Conservation (phyloP, 108 stramenopile species). For the Fragilaria radians region DNA sequence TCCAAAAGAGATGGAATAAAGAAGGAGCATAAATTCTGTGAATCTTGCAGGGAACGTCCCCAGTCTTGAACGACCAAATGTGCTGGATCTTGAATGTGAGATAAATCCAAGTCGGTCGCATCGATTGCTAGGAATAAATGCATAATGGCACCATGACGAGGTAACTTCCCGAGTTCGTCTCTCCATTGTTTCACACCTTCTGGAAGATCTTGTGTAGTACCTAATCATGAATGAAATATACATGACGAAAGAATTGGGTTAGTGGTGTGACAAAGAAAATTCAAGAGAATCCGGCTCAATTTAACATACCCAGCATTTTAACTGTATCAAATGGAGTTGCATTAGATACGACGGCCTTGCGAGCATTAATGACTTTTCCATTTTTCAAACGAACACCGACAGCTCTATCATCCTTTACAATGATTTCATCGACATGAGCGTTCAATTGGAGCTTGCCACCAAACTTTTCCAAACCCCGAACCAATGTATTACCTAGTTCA, state of each 20-base stretch:
- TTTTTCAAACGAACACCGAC: slow-evolving; percentile 85
- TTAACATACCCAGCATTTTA: slow-evolving; percentile 51
- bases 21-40: slow-evolving; percentile 85
- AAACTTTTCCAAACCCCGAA: slow-evolving; percentile 77
- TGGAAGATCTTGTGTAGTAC: slow-evolving; percentile 35
- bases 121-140: slow-evolving; percentile 85
- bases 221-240: slow-evolving; percentile 3
- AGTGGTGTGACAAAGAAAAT: background rate
- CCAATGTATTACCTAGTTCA: slow-evolving; percentile 70
- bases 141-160: slow-evolving; percentile 85
- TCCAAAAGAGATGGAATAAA: slow-evolving; percentile 89
- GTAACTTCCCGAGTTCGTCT: slow-evolving; percentile 65
- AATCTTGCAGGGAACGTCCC: slow-evolving; percentile 85
- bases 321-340: slow-evolving; percentile 93
- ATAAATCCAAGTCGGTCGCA: slow-evolving; percentile 72
- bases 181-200: slow-evolving; percentile 64
- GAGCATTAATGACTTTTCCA: slow-evolving; percentile 79
- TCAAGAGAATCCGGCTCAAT: background rate
- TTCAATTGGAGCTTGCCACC: slow-evolving; percentile 83
- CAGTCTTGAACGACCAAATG: slow-evolving; percentile 90
- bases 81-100: slow-evolving; percentile 83
- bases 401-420: slow-evolving; percentile 84
- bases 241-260: background rate
- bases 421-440: slow-evolving; percentile 86
- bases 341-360: slow-evolving; percentile 90